A percentile compares a stretch with the other conserved stretches of the same genome.
These are phyloP conservation scores for Epichloe baconii DNA, from an alignment of 2,329 filamentous ascomycete genomes.

Conservation along the genomic window DNA sequence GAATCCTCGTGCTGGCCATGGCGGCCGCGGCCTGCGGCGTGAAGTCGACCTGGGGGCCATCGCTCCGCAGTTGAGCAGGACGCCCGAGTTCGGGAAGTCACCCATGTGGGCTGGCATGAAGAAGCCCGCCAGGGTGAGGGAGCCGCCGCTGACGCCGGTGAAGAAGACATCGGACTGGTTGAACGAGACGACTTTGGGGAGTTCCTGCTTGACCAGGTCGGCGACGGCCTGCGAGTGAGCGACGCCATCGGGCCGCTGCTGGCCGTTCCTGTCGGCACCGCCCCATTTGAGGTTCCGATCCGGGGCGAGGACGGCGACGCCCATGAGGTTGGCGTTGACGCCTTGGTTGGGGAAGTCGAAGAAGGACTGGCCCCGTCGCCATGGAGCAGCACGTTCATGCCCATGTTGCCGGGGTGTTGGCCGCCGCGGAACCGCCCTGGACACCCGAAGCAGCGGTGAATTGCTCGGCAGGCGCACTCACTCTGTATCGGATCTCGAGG, in stretches of 20 bases:
- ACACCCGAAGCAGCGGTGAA: constrained; percentile 38
- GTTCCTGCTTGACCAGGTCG: constrained; percentile 33
- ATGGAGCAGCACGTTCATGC: constrained; percentile 45
- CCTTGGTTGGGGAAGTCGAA: constrained; percentile 44
- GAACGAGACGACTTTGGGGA: constrained; percentile 41
- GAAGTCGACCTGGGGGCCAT: constrained; percentile 37
- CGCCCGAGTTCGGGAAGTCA: constrained; percentile 34
- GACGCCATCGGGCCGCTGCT: constrained; percentile 40
- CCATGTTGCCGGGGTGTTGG: constrained; percentile 25
- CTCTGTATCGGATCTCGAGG: constrained; percentile 41
- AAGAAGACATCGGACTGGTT: constrained; percentile 40
- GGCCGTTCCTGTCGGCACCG: constrained; percentile 30
- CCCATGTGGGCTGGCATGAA: constrained; percentile 43
- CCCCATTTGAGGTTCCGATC: constrained; percentile 45
- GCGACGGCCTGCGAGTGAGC: constrained; percentile 42
- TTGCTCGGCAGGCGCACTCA: constrained; percentile 39
- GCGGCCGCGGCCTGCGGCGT: constrained; percentile 26
- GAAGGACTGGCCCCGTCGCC: constrained; percentile 48
- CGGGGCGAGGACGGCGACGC: constrained; percentile 40
- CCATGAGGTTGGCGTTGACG: constrained; percentile 36
- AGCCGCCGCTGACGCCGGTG: constrained; percentile 43
- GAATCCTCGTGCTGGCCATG: constrained; percentile 33
- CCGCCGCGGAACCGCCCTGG: constrained; percentile 24
- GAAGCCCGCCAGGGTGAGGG: constrained; percentile 40
- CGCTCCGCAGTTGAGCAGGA: constrained; percentile 43